These are phyloP conservation scores for Perkinsus marinus DNA, from an alignment of 169 alveolate species.

Conservation along the genomic window DNA sequence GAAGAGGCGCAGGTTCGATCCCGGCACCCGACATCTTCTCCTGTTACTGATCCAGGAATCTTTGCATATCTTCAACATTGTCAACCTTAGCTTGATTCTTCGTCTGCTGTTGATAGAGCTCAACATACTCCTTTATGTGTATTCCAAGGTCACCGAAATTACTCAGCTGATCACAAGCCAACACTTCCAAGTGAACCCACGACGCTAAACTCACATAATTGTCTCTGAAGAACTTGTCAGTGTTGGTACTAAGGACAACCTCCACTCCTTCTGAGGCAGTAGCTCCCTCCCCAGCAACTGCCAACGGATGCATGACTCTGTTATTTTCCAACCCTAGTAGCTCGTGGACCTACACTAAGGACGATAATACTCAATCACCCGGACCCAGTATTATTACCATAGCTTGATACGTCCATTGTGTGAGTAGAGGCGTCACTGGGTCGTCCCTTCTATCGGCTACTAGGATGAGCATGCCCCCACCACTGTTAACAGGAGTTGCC, in stretches of 20 bases:
- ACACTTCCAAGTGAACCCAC: neutral
- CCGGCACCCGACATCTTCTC: neutral
- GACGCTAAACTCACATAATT: neutral
- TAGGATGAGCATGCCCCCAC: constrained; percentile 32
- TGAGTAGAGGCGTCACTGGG: constrained; percentile 84
- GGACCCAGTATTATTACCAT: too few relatives aligned
- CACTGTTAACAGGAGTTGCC: neutral
- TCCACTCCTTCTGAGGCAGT: neutral
- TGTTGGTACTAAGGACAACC: neutral
- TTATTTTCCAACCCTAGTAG: constrained; percentile 68
- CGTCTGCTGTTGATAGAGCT: constrained; percentile 43
- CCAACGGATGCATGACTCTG: constrained; percentile 34
- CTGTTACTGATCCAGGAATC: constrained; percentile 57
- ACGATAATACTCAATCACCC: too few relatives aligned
- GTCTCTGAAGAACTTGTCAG: neutral
- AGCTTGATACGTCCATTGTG: constrained; percentile 89
- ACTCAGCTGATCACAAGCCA: neutral
- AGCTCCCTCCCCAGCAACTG: neutral
- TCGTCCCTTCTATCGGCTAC: constrained; percentile 81
- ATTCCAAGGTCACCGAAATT: constrained; percentile 87
- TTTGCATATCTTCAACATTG: constrained; percentile 75
- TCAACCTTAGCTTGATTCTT: constrained; percentile 45
- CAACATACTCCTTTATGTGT: constrained; percentile 57
- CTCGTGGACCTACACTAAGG: constrained; percentile 66
- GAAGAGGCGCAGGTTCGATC: neutral